These are phyloP conservation scores for Cercophora sp. DNA, from an alignment of 495 filamentous ascomycete species.

Conservation along the genomic window DNA sequence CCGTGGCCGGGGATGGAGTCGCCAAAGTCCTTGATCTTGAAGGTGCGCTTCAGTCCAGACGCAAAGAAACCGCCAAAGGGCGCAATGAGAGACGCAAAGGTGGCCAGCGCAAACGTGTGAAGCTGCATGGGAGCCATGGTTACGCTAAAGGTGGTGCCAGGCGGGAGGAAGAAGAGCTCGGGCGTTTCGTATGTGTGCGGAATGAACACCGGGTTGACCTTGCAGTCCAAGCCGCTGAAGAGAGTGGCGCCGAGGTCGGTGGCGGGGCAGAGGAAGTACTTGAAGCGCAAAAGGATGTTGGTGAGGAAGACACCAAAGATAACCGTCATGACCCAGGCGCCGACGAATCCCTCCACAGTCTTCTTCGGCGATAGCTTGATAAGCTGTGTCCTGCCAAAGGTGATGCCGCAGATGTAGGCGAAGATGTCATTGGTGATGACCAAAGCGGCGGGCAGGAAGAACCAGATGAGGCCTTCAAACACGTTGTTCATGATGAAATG, in stretches of 20 bases:
- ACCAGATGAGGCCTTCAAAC: slow-evolving; percentile 99
- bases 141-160: slow-evolving; percentile 49
- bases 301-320: slow-evolving; percentile 79
- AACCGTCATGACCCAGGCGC: slow-evolving; percentile 94
- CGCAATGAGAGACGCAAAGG: slow-evolving; percentile 94
- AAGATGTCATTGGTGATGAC: slow-evolving; percentile 99
- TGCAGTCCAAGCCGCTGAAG: slow-evolving; percentile 85
- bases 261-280: slow-evolving; percentile 98
- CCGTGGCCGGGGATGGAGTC: slow-evolving; percentile 97
- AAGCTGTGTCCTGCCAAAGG: slow-evolving; percentile 91
- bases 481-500: slow-evolving; percentile 99
- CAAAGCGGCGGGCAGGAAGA: slow-evolving; percentile 91
- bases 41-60: slow-evolving; percentile 94
- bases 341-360: slow-evolving; percentile 97
- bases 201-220: slow-evolving; percentile 88
- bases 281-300: slow-evolving; percentile 82
- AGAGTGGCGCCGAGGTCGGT: slow-evolving; percentile 93
- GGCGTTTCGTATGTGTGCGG: slow-evolving; percentile 76
- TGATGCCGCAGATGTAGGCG: slow-evolving; percentile 95
- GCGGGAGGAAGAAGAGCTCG: slow-evolving; percentile 55
- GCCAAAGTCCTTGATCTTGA: slow-evolving; percentile 99
- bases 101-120: slow-evolving; percentile 85
- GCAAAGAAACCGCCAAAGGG: slow-evolving; percentile 99
- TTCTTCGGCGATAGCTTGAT: slow-evolving; percentile 99
- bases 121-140: slow-evolving; percentile 88